Evolutionary conservation across 345 rosid genomes (phyloP).

Genomic region (Punica granatum): DNA sequence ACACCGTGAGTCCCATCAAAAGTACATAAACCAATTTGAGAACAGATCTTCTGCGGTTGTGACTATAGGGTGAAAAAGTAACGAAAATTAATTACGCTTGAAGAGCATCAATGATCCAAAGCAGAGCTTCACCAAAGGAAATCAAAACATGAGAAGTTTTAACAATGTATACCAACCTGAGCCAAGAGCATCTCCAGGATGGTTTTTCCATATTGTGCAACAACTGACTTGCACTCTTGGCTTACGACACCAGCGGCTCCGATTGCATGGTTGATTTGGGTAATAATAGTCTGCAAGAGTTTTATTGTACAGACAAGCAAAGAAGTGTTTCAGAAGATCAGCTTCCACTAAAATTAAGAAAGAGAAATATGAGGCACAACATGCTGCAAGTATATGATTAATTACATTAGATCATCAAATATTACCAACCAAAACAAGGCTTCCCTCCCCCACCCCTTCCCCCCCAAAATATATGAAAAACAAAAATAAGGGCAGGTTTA

Average conservation of each 20-base stretch:
- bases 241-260: slow-evolving; percentile 73
- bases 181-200: slow-evolving; percentile 55
- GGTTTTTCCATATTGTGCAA: slow-evolving; percentile 62
- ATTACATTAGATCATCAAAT: not conserved
- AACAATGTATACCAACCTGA: slow-evolving; percentile 27
- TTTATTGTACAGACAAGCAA: not conserved
- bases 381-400: not conserved
- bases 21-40: slow-evolving; percentile 68
- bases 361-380: not conserved
- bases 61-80: slow-evolving; percentile 26
- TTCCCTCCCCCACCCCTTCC: not conserved
- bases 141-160: not conserved
- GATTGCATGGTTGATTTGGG: slow-evolving; percentile 79
- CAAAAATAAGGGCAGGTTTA: not conserved
- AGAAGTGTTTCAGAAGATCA: not conserved
- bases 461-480: not conserved
- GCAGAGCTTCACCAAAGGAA: not conserved
- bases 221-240: slow-evolving; percentile 66
- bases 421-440: not conserved
- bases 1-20: slow-evolving; percentile 65
- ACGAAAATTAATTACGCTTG: not conserved
- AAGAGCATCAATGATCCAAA: not conserved
- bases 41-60: slow-evolving; percentile 67
- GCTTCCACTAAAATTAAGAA: not conserved
- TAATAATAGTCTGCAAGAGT: slow-evolving; percentile 41